Base-by-base conservation (phyloP, 2,329 filamentous ascomycete species). In the Claviceps sp. region DNA sequence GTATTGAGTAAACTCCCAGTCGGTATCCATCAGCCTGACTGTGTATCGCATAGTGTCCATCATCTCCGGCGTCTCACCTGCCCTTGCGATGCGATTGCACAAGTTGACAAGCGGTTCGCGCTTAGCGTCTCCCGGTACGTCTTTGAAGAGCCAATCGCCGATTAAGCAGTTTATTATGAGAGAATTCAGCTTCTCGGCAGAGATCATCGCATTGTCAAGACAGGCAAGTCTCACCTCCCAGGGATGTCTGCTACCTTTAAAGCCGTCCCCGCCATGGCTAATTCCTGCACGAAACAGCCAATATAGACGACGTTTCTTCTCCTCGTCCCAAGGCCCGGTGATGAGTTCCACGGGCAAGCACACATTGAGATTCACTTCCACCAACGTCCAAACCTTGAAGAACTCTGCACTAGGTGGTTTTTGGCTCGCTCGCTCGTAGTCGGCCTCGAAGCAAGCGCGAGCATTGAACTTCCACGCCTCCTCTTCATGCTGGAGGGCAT, bases 211-310 rank as follows among this genome's bases (percentile, higher is more conserved):
- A 43, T 68, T 66, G 24, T 61, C 65, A 45, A 71, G 65, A 41
- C 65, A 65, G 47, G 67, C 58, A 4, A 65, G 53, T 47, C 66
- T 70, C 26, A 64, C 47, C 52, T 75, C 73, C 73, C 73, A 75
- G 1, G 68, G 56, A 22, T 22, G 19, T 22, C 19, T 2, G 19
- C 2, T 22, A 22, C 19, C 19, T 22, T 22, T 22, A 22, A 22
- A 22, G 19, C 19, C 19, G 19, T 22, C 19, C 19, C 61, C 55
- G 62, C 60, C 7, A 68, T 26, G 45, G 4, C 56, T 58, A 50
- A 68, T 62, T 14, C 72, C 71, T 5, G 64, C 68, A 39, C 69
- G 66, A 7, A 66, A 59, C 19, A 75, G 62, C 73, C 73, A 75
- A 59, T 73, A 73, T 6, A 75, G 61, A 30, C 70, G 70, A 40